Conservation (phyloP, 2,329 filamentous ascomycete genomes). For the Neopestalotiopsis sp. region DNA sequence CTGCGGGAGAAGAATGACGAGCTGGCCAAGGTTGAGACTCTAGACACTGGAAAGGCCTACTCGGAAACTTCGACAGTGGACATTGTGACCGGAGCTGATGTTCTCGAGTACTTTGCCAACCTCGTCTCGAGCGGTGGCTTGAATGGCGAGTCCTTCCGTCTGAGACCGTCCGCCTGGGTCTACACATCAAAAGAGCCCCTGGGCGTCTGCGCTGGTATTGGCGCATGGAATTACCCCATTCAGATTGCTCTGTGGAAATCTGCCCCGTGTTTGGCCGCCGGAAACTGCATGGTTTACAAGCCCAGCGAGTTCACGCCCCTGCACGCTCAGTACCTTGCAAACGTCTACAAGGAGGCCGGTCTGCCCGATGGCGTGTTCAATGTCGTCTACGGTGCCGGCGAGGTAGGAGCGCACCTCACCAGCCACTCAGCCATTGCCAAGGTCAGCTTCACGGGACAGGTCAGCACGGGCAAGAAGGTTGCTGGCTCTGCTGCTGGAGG, state of each 20-base stretch:
- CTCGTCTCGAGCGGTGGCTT: slow-evolving; percentile 77
- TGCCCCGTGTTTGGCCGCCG: slow-evolving; percentile 81
- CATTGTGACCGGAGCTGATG: slow-evolving; percentile 81
- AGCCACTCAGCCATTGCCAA: slow-evolving; percentile 77
- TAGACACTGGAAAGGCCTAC: slow-evolving; percentile 86
- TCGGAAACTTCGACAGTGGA: slow-evolving; percentile 86
- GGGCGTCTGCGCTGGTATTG: slow-evolving; percentile 85
- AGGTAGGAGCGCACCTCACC: slow-evolving; percentile 77
- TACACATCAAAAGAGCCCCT: slow-evolving; percentile 83
- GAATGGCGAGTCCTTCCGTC: slow-evolving; percentile 78
- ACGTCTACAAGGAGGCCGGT: slow-evolving; percentile 79
- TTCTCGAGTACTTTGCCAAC: slow-evolving; percentile 86
- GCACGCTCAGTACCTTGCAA: slow-evolving; percentile 77
- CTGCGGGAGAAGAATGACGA: slow-evolving; percentile 79
- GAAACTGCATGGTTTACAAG: slow-evolving; percentile 92
- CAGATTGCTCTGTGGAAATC: slow-evolving; percentile 93
- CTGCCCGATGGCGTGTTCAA: slow-evolving; percentile 86
- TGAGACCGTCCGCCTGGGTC: slow-evolving; percentile 79
- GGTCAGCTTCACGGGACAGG: slow-evolving; percentile 89
- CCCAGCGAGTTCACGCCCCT: slow-evolving; percentile 86
- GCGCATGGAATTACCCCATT: slow-evolving; percentile 91
- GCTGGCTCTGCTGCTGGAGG: slow-evolving; percentile 74
- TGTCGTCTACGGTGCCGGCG: slow-evolving; percentile 80
- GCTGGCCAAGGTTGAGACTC: slow-evolving; percentile 78
- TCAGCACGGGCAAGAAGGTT: slow-evolving; percentile 82